A percentile compares a stretch with the other conserved stretches of the same genome.
These are phyloP conservation scores for Phialocephala sp. DNA, from an alignment of 2,329 filamentous ascomycete genomes.

Conservation along the genomic window DNA sequence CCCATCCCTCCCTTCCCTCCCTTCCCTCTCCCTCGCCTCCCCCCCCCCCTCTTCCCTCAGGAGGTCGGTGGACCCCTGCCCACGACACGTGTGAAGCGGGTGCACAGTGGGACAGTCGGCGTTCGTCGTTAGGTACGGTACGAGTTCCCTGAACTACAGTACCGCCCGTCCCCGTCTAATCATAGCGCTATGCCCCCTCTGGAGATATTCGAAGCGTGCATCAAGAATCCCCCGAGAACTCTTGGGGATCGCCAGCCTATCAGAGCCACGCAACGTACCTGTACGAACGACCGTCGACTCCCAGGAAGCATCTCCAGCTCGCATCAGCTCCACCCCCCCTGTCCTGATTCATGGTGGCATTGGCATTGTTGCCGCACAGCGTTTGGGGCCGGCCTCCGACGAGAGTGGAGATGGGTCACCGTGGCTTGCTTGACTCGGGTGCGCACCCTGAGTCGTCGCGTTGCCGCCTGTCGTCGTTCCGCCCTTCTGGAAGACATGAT, in stretches of 20 bases:
- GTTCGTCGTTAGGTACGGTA: too few relatives aligned
- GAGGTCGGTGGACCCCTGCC: neutral
- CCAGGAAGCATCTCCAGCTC: neutral
- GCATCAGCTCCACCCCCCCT: neutral
- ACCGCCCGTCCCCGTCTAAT: neutral
- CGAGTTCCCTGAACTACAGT: neutral
- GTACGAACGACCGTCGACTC: too few relatives aligned
- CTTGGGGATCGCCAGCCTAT: neutral
- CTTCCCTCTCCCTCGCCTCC: too few relatives aligned
- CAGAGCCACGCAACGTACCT: neutral
- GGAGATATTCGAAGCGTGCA: conserved; percentile 1
- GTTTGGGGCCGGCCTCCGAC: neutral
- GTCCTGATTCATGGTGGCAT: neutral
- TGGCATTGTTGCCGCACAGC: neutral
- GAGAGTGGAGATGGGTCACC: neutral
- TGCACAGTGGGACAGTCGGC: neutral
- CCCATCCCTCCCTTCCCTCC: too few relatives aligned
- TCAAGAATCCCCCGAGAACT: neutral
- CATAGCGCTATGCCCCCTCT: neutral
- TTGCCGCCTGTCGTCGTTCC: neutral
- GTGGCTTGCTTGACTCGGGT: too few relatives aligned
- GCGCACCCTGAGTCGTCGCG: neutral
- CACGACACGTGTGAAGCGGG: neutral
- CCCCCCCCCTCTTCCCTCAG: too few relatives aligned
- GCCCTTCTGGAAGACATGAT: neutral